These are phyloP conservation scores for Elsinoe necatrix DNA, from an alignment of 2,329 filamentous ascomycete species.

Conservation along the genomic window DNA sequence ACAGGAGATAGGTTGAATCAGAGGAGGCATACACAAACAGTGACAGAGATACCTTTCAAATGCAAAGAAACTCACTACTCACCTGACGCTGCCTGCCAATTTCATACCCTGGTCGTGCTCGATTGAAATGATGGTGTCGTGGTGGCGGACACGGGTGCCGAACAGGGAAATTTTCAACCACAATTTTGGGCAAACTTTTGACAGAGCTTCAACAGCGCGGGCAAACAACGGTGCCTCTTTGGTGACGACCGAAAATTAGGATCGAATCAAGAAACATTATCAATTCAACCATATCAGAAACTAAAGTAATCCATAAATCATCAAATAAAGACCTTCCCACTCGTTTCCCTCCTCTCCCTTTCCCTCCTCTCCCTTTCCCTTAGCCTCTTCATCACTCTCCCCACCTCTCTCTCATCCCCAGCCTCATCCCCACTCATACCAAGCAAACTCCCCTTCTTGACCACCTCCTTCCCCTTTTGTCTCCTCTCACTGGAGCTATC, in stretches of 20 bases:
- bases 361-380: slow-evolving; percentile 4
- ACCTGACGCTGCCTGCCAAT: too few species aligned
- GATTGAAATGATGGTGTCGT: too few species aligned
- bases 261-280: too few species aligned
- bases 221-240: background rate
- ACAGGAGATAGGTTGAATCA: too few species aligned
- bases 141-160: background rate
- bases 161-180: slow-evolving; percentile 1
- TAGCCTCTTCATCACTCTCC: slow-evolving; percentile 4
- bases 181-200: slow-evolving; percentile 2
- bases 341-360: background rate
- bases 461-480: slow-evolving; percentile 23
- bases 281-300: background rate
- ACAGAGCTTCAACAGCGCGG: background rate
- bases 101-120: too few species aligned
- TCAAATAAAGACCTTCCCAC: slow-evolving; percentile 7
- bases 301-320: background rate
- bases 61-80: too few species aligned
- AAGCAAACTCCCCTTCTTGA: slow-evolving; percentile 25
- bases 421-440: slow-evolving; percentile 18
- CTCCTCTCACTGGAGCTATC: slow-evolving; percentile 18
- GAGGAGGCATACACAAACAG: too few species aligned
- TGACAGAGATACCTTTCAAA: too few species aligned
- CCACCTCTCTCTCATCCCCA: background rate
- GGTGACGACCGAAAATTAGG: background rate